Evolutionary conservation across 345 rosid genomes (phyloP), one percentile per base, ranked within the genome.

Genomic region (Hypericum perforatum): DNA sequence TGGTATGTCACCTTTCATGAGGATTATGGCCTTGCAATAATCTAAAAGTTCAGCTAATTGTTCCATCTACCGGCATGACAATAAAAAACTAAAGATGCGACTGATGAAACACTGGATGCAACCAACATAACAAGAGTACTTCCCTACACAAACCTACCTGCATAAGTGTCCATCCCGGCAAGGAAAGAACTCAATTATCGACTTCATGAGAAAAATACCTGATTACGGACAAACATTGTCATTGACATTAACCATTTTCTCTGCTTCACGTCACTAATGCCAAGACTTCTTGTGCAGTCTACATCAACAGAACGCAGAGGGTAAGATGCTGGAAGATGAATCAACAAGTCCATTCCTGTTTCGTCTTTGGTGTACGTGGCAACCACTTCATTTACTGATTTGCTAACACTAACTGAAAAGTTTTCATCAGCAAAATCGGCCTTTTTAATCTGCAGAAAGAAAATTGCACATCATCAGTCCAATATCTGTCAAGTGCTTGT

Each of bases 241-340:
- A 85, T 85, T 36, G 98, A 91, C 96, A 91, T 81, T 60, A 85
- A 65, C 98, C 96, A 88, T 68, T 85, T 91, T 76, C 98, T 78
- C 76, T 85, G 96, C 76, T 88, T 91, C 43, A 85, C 94, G 45
- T 91, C 95, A 49, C 85, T 81, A 42, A 91, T 83, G 54, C 96
- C 98, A n/a, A 85, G 73, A 70, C 95, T 88, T 82, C 82, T 83
- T 67, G 75, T 63, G 70, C 96, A 85, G 11, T 71, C 88, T 51
- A 88, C 95, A 65, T 85, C 95, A 37, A 91, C 96, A 44, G 82
- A 75, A 44, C 84, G 79, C 61, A 91, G 75, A 8, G 95, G 95
- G 63, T 88, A 91, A 49, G 95, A 79, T 36, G 76, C 82, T 61
- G 98, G 98, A 58, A 91, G 88, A 48, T 77, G 94, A 56, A 91